phyloP scores from a whole-genome alignment of 164 flowering plant species.

The Magnolia sinica region DNA sequence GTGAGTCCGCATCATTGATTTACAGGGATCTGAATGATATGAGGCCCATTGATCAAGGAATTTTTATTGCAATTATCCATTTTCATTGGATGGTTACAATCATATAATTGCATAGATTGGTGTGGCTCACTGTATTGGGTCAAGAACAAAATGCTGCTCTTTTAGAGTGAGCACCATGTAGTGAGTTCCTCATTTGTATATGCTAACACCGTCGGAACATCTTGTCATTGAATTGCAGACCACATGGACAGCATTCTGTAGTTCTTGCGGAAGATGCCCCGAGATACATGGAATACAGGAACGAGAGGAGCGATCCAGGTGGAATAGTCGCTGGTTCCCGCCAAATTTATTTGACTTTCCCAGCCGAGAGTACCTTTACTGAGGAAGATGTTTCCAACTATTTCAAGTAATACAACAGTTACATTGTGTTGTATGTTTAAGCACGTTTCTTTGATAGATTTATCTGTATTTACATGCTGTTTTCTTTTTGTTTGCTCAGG shows the following conservation, averaged over 20 bases:
- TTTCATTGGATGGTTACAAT: too few relatives aligned
- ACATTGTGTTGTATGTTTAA: neutral
- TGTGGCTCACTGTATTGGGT: too few relatives aligned
- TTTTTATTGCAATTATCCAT: too few relatives aligned
- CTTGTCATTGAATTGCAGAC: slow-evolving; percentile 43
- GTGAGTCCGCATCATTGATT: too few relatives aligned
- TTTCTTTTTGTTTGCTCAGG: slow-evolving; percentile 29
- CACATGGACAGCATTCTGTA: slow-evolving; percentile 89
- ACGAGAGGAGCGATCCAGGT: slow-evolving; percentile 65
- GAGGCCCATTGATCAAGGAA: too few relatives aligned
- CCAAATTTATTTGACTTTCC: slow-evolving; percentile 92
- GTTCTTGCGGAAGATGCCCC: slow-evolving; percentile 77
- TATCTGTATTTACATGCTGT: neutral
- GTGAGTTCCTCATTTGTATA: neutral
- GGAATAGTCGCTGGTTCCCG: slow-evolving; percentile 63
- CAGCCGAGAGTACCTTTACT: slow-evolving; percentile 86
- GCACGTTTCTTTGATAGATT: neutral
- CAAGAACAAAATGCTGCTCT: neutral
- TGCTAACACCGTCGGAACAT: neutral
- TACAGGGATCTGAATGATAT: too few relatives aligned
- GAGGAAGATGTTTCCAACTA: slow-evolving; percentile 87
- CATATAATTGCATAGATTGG: too few relatives aligned
- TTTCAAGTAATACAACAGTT: slow-evolving; percentile 46
- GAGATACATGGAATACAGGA: slow-evolving; percentile 47
- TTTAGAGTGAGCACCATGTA: too few relatives aligned